Conservation (phyloP, 2,329 filamentous ascomycete genomes). For the Ophiostoma quercus region DNA sequence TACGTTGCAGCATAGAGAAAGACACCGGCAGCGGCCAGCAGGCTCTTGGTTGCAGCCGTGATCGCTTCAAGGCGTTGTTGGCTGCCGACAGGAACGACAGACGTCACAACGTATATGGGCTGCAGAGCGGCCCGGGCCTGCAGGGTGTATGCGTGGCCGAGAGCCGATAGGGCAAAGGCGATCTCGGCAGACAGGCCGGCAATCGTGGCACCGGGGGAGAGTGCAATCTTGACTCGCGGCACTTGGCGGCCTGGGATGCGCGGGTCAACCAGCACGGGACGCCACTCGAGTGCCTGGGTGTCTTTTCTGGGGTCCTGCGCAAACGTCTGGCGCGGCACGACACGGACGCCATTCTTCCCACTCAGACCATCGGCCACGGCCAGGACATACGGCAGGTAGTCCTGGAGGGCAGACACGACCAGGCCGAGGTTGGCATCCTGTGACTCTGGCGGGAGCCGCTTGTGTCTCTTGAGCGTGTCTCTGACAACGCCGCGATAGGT, state of each 20-base stretch:
- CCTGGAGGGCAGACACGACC: conserved; percentile 63
- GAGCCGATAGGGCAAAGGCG: conserved; percentile 68
- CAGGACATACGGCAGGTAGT: conserved; percentile 79
- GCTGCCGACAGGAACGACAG: conserved; percentile 53
- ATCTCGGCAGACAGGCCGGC: conserved; percentile 68
- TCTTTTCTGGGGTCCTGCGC: conserved; percentile 1
- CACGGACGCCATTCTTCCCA: background rate
- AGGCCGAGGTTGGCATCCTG: conserved; percentile 65
- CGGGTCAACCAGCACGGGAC: conserved; percentile 67
- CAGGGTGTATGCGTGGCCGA: conserved; percentile 69
- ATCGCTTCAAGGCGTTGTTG: conserved; percentile 67
- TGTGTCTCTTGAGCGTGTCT: conserved; percentile 81
- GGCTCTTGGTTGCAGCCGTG: conserved; percentile 66
- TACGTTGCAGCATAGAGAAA: conserved; percentile 65
- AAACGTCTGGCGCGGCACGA: conserved; percentile 30
- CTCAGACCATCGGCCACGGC: conserved; percentile 67
- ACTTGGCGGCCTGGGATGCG: conserved; percentile 53
- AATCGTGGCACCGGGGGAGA: conserved; percentile 37
- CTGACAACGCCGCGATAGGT: conserved; percentile 79
- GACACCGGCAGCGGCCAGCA: conserved; percentile 73
- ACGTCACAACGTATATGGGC: conserved; percentile 63
- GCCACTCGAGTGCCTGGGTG: conserved; percentile 64
- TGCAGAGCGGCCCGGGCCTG: conserved; percentile 68
- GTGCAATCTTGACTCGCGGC: conserved; percentile 57
- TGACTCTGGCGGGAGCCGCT: conserved; percentile 68